Conservation (phyloP, 1,284 basidiomycete genomes). For the Sutorius eximius region DNA sequence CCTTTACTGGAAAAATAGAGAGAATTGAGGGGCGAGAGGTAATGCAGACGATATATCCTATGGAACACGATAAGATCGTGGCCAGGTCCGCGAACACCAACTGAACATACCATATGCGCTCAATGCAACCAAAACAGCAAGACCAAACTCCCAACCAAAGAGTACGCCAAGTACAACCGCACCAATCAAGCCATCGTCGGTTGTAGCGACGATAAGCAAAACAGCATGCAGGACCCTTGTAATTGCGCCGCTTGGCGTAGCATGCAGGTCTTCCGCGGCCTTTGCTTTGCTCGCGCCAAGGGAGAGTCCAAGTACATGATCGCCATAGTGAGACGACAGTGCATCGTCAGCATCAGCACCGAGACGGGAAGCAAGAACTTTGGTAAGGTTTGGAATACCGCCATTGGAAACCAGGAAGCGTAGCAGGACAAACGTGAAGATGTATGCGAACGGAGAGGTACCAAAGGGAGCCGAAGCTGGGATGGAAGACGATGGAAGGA, state of each 20-base stretch:
- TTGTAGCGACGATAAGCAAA: slow-evolving; percentile 76
- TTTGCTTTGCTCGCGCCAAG: slow-evolving; percentile 52
- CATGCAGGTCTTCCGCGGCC: slow-evolving; percentile 65
- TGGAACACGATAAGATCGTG: neutral
- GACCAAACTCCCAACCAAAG: slow-evolving; percentile 69
- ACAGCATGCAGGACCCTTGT: slow-evolving; percentile 88
- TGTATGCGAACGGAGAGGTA: slow-evolving; percentile 60
- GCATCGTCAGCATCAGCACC: slow-evolving; percentile 83
- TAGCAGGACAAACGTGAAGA: slow-evolving; percentile 62
- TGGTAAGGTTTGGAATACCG: slow-evolving; percentile 67
- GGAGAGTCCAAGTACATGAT: slow-evolving; percentile 79
- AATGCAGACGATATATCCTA: slow-evolving; percentile 20
- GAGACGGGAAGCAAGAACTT: slow-evolving; percentile 79
- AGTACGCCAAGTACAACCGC: slow-evolving; percentile 62
- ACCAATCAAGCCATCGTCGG: slow-evolving; percentile 75
- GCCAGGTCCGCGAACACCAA: neutral
- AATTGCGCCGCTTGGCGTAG: slow-evolving; percentile 79
- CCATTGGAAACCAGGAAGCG: slow-evolving; percentile 70
- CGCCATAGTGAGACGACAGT: slow-evolving; percentile 79
- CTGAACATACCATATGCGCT: slow-evolving; percentile 61
- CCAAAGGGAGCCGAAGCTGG: slow-evolving; percentile 33
- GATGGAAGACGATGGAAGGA: slow-evolving; percentile 41
- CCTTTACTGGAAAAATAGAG: slow-evolving; percentile 2
- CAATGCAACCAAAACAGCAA: slow-evolving; percentile 77
- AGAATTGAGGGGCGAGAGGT: slow-evolving; percentile 9